Evolutionary conservation across 2,329 filamentous ascomycete genomes (phyloP).

Genomic region (Ophiostoma himal-ulmi): DNA sequence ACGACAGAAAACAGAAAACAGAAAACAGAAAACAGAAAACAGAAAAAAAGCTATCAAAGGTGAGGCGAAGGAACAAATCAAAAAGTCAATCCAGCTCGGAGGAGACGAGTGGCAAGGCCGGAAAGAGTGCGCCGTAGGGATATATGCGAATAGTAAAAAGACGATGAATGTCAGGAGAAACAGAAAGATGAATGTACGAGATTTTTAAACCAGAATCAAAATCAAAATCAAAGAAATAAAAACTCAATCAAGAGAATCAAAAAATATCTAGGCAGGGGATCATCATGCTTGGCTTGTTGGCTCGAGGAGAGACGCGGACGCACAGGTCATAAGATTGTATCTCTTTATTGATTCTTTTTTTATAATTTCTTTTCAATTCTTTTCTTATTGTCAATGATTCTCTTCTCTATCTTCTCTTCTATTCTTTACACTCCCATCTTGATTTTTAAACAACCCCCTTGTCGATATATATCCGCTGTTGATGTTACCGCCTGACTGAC

Average conservation of each 20-base stretch:
- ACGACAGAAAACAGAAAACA: background rate
- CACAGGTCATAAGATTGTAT: too few relatives aligned
- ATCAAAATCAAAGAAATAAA: background rate
- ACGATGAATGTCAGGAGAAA: too few relatives aligned
- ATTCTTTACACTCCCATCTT: too few relatives aligned
- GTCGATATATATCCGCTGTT: background rate
- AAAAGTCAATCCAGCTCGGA: background rate
- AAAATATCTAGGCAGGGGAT: background rate
- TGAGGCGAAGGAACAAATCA: background rate
- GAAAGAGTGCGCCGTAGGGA: background rate
- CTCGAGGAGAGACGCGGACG: too few relatives aligned
- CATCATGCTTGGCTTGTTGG: background rate
- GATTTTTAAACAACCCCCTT: background rate
- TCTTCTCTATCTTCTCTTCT: too few relatives aligned
- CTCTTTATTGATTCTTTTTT: too few relatives aligned
- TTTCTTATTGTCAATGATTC: too few relatives aligned
- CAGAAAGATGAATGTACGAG: too few relatives aligned
- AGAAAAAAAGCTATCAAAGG: background rate
- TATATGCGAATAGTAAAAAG: too few relatives aligned
- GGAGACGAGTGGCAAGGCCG: background rate
- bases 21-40: too few relatives aligned
- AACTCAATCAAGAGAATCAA: background rate
- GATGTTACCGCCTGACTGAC: background rate
- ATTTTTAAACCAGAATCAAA: background rate
- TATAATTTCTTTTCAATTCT: too few relatives aligned